phyloP scores from a whole-genome alignment of 1,284 basidiomycete species.

The Apiotrichum porosum region DNA sequence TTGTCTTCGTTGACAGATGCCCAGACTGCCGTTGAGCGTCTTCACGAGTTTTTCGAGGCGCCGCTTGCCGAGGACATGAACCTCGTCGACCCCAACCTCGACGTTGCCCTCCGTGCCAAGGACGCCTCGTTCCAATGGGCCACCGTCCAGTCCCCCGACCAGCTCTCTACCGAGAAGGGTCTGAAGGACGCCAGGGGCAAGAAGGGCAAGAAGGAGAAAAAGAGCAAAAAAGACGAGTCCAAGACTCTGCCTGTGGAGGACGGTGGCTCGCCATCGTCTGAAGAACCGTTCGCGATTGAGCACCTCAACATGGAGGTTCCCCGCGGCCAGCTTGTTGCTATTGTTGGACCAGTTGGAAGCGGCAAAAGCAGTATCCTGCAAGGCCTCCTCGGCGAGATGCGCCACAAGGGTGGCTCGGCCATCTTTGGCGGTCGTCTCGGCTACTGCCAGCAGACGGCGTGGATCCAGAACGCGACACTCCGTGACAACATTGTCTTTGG shows the following conservation, averaged over 20 bases:
- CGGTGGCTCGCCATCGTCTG: constrained; percentile 1
- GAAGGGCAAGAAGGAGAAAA: background rate
- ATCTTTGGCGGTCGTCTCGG: constrained; percentile 65
- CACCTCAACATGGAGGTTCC: constrained; percentile 57
- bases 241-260: background rate
- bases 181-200: background rate
- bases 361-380: constrained; percentile 64
- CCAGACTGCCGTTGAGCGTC: constrained; percentile 57
- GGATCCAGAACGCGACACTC: constrained; percentile 80
- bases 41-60: constrained; percentile 56
- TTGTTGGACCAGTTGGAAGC: constrained; percentile 60
- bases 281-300: constrained; percentile 54
- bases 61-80: constrained; percentile 49
- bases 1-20: constrained; percentile 63
- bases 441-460: constrained; percentile 72
- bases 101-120: constrained; percentile 55
- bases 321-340: constrained; percentile 59
- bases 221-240: background rate
- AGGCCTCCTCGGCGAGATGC: constrained; percentile 69
- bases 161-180: background rate
- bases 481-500: constrained; percentile 60
- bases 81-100: constrained; percentile 51
- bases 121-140: constrained; percentile 63
- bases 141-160: constrained; percentile 4
- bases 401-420: constrained; percentile 55